Evolutionary conservation across 805 yeast genomes (phyloP).

Genomic region (Lipomyces sp.): DNA sequence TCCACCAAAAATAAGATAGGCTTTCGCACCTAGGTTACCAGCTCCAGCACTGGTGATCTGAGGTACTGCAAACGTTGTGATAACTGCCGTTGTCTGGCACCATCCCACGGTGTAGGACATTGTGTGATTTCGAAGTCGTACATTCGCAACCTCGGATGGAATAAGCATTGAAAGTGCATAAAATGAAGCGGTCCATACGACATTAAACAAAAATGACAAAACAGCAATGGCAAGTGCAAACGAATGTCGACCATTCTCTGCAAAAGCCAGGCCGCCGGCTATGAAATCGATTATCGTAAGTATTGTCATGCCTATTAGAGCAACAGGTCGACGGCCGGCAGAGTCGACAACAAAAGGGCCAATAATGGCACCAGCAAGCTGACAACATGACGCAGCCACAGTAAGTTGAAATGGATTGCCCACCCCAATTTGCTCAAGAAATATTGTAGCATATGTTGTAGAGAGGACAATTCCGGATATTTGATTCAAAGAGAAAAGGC

Average conservation of each 20-base stretch:
- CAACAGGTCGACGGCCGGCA: slow-evolving; percentile 15
- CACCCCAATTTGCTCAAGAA: slow-evolving; percentile 12
- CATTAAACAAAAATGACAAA: slow-evolving; percentile 8
- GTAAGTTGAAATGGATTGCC: slow-evolving; percentile 15
- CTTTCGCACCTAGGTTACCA: slow-evolving; percentile 16
- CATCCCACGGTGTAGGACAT: slow-evolving; percentile 18
- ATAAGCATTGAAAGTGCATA: slow-evolving; percentile 12
- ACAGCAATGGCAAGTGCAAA: slow-evolving; percentile 8
- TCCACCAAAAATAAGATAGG: slow-evolving; percentile 19
- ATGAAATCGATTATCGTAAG: slow-evolving; percentile 9
- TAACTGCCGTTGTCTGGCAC: slow-evolving; percentile 14
- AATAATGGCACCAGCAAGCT: slow-evolving; percentile 12
- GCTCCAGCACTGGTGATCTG: slow-evolving; percentile 18
- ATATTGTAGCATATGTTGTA: slow-evolving; percentile 15
- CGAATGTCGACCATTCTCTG: no score
- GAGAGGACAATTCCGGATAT: slow-evolving; percentile 14
- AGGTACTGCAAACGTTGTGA: slow-evolving; percentile 16
- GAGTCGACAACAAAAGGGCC: slow-evolving; percentile 16
- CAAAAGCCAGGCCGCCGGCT: slow-evolving; percentile 17
- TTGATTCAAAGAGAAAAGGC: slow-evolving; percentile 14
- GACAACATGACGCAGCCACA: slow-evolving; percentile 15
- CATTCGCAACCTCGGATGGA: slow-evolving; percentile 16
- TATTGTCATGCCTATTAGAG: slow-evolving; percentile 8
- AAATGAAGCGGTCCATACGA: slow-evolving; percentile 14
- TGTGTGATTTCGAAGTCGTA: slow-evolving; percentile 14